Conservation (phyloP, 768 basidiomycete genomes). For the Gyrodon lividus region DNA sequence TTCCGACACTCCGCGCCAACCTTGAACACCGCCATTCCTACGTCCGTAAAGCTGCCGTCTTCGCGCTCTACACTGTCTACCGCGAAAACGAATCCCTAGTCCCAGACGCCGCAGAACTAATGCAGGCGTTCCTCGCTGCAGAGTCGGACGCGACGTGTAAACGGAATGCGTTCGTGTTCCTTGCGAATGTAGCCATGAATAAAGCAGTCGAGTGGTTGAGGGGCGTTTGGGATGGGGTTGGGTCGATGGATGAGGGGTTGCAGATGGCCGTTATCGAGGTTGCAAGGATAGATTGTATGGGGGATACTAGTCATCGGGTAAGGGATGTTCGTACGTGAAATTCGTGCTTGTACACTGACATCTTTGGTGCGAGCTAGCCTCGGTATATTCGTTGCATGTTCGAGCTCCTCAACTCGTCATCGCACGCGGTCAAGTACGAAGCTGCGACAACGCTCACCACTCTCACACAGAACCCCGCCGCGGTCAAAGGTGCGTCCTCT, state of each 20-base stretch:
- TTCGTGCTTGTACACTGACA: constrained; percentile 5
- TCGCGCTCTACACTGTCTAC: constrained; percentile 93
- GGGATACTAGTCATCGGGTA: constrained; percentile 79
- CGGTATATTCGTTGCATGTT: constrained; percentile 92
- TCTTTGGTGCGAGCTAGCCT: constrained; percentile 45
- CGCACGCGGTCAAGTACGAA: constrained; percentile 96
- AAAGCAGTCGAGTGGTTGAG: constrained; percentile 92
- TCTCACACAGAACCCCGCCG: constrained; percentile 92
- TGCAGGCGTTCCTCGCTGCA: constrained; percentile 93
- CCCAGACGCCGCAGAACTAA: constrained; percentile 93
- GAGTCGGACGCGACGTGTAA: constrained; percentile 97
- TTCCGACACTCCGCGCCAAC: constrained; percentile 90
- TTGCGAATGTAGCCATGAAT: constrained; percentile 82
- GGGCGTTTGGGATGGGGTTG: constrained; percentile 80
- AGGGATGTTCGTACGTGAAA: constrained; percentile 26
- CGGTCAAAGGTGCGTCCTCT: constrained; percentile 74
- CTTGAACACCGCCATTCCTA: constrained; percentile 97
- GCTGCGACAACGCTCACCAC: constrained; percentile 94
- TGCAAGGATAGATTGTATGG: constrained; percentile 85
- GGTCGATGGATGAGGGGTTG: constrained; percentile 82
- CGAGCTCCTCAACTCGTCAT: constrained; percentile 84
- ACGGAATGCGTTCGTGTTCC: constrained; percentile 93
- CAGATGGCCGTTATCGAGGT: constrained; percentile 97
- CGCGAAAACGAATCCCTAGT: constrained; percentile 93
- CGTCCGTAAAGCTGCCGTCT: constrained; percentile 97